phyloP scores from a whole-genome alignment of 257 asterid species.

The Osmanthus fragrans region DNA sequence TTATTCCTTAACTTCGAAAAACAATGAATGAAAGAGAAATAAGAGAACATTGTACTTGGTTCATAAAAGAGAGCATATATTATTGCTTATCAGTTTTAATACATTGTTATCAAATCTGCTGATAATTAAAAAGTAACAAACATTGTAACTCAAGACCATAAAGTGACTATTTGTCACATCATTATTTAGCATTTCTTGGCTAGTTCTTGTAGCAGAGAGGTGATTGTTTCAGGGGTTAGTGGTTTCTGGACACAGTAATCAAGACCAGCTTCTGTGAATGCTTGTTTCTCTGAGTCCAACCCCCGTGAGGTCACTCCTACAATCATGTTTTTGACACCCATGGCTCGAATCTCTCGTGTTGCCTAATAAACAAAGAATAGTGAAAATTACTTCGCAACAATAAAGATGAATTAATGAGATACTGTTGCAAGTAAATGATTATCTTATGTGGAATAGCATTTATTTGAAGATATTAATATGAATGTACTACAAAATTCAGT shows the following conservation, averaged over 20 bases:
- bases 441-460: background rate
- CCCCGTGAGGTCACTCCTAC: constrained; percentile 37
- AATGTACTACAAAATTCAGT: background rate
- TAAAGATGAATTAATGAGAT: background rate
- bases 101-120: background rate
- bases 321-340: constrained; percentile 53
- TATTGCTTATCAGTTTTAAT: background rate
- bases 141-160: too few species aligned
- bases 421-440: background rate
- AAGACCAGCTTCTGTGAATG: constrained; percentile 47
- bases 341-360: constrained; percentile 37
- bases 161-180: background rate
- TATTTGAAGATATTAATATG: background rate
- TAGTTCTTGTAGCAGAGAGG: constrained; percentile 31
- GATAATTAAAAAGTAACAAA: too few species aligned
- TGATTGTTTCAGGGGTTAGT: constrained; percentile 3
- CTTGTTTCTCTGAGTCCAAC: constrained; percentile 27
- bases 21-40: background rate
- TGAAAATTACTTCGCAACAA: background rate
- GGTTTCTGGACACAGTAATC: constrained; percentile 45
- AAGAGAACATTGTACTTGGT: background rate
- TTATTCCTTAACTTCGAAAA: background rate
- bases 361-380: constrained; percentile 27
- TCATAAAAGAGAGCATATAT: background rate
- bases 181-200: constrained; percentile 20